These are phyloP conservation scores for Plasmodium blacklocki DNA, from an alignment of 169 alveolate genomes.

Conservation along the genomic window DNA sequence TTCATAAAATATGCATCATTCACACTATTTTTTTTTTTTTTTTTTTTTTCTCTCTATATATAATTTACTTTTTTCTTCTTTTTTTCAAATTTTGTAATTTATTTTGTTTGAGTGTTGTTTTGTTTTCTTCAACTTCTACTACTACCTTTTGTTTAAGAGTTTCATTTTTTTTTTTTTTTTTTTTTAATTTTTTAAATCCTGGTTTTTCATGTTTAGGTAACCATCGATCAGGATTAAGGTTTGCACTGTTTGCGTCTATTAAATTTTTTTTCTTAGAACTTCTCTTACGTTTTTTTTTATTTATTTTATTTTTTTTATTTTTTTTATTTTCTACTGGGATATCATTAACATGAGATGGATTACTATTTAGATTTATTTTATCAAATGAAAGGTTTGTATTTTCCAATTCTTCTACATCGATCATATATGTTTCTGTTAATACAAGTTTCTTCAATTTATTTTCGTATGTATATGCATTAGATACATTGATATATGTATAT, in stretches of 20 bases:
- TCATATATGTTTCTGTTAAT: slow-evolving; percentile 50
- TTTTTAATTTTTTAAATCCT: slow-evolving; percentile 22
- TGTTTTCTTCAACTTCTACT: slow-evolving; percentile 17
- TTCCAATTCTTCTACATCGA: slow-evolving; percentile 73
- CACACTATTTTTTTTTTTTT: slow-evolving; percentile 14
- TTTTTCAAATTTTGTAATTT: slow-evolving; percentile 57
- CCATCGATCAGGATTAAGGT: slow-evolving; percentile 42
- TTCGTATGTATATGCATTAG: slow-evolving; percentile 34
- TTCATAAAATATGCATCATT: background rate
- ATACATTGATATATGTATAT: slow-evolving; percentile 53
- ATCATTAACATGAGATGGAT: background rate
- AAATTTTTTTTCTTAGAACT: slow-evolving; percentile 5
- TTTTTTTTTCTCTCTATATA: background rate
- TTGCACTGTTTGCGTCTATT: background rate
- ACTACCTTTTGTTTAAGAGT: slow-evolving; percentile 9
- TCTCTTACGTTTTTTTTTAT: slow-evolving; percentile 26
- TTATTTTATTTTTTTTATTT: slow-evolving; percentile 18
- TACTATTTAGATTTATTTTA: background rate
- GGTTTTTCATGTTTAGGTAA: slow-evolving; percentile 57
- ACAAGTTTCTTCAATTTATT: slow-evolving; percentile 48
- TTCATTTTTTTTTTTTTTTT: slow-evolving; percentile 27
- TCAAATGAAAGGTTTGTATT: slow-evolving; percentile 25
- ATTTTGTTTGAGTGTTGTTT: slow-evolving; percentile 4
- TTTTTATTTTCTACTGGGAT: slow-evolving; percentile 2
- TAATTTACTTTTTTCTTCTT: slow-evolving; percentile 30